A percentile compares a stretch with the other conserved stretches of the same genome.
Conservation (phyloP, 2,329 filamentous ascomycete genomes). For the Colletotrichum salicis region DNA sequence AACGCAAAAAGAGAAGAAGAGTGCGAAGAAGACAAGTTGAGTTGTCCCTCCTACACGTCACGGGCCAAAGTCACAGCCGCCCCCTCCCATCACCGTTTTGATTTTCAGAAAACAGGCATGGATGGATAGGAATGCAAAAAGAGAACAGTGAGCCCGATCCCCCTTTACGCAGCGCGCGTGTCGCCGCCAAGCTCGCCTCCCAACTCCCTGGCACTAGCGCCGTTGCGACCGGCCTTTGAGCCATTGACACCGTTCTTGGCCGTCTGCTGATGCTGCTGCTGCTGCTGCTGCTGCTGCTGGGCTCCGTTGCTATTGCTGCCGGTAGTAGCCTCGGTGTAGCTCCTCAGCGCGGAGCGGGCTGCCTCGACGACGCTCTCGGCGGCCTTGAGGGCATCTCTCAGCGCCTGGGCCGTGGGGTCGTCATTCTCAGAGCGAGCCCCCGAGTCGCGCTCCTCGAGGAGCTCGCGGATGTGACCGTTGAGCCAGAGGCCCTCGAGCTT, state of each 20-base stretch:
- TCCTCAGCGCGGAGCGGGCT: conserved; percentile 54
- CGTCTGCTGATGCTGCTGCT: conserved; percentile 3
- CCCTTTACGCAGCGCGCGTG: conserved; percentile 48
- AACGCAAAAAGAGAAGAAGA: not conserved
- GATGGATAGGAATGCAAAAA: not conserved
- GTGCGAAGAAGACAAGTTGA: conserved; percentile 22
- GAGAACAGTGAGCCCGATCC: not conserved
- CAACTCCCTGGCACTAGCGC: conserved; percentile 53
- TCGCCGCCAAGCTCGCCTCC: conserved; percentile 72
- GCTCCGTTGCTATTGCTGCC: conserved; percentile 31
- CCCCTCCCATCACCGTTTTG: not conserved
- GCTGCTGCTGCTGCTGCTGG: conserved; percentile 1
- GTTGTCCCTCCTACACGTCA: conserved; percentile 8
- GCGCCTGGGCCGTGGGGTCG: conserved; percentile 54
- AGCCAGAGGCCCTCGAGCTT: conserved; percentile 70
- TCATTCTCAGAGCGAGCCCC: conserved; percentile 35
- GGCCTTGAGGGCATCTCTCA: conserved; percentile 55
- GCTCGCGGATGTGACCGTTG: conserved; percentile 68
- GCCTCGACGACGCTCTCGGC: conserved; percentile 60
- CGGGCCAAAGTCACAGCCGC: not conserved
- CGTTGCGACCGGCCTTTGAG: conserved; percentile 28
- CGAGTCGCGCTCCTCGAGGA: conserved; percentile 56
- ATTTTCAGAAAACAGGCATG: not conserved
- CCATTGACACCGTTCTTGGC: conserved; percentile 27
- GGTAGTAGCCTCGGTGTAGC: conserved; percentile 47